Base-by-base conservation (phyloP, 257 asterid species). In the Anisodus acutangulus region DNA sequence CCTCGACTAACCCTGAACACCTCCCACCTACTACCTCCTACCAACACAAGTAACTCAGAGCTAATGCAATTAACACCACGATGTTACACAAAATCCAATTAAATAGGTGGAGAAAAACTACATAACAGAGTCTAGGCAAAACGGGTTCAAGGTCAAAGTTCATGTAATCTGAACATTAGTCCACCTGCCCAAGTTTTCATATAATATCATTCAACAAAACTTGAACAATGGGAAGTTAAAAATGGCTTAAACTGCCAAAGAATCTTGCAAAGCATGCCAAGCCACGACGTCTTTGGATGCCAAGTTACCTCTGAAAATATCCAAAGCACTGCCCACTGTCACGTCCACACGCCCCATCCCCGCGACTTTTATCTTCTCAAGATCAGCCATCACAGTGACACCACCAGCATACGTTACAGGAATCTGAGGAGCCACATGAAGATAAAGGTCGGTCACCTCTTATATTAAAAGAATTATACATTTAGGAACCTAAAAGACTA, bases 381-480 rank as follows among this genome's bases (percentile, higher is more conserved):
- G 85, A 89, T 96, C 99, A 59, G 86, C 94, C 93, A 93, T 91
- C 55, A 81, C 82, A 4, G 93, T 93, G 68, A 94, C 99, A 51
- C 99, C 98, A 67, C 98, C 99, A 72, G 99, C 99, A 86, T 96
- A 95, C 47, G 99, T 96, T 86, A 93, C 98, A 0, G 98, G 99
- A 87, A 96, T 94, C 99, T 96, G 80, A 55, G 35, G 72, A 87
- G 22, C 49, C 67, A 87, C 13, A 58, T 62, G 66, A 31, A 64
- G 16, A 79, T 13, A 66, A n/a, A 70, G 69, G 41, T 64, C 4
- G 80, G 81, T 53, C 64, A 76, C 47, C 16, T 70, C 57, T 43
- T 39, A 39, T 39, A 69, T 71, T 9, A 71, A 71, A 71, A 8
- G 17, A 71, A 71, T 71, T 45, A 8, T 43, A 8, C 57, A 71